Evolutionary conservation across 2,329 filamentous ascomycete genomes (phyloP), one percentile per base, ranked within the genome.

Genomic region (Microsporum audouinii): DNA sequence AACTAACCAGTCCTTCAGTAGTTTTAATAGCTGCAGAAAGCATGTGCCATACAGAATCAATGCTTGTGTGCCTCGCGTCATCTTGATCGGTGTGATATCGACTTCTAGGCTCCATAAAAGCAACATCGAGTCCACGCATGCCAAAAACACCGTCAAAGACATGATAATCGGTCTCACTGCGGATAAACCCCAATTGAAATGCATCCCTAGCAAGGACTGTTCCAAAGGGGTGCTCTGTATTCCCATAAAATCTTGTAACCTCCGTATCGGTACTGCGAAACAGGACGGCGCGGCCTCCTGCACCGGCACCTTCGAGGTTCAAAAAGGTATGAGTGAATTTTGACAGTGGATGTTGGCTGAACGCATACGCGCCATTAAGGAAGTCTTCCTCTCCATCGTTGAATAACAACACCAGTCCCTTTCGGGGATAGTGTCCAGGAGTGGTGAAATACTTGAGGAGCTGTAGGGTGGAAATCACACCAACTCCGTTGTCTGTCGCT

Each of bases 371-470:
- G 0, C 94, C 94, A 65, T 95, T 89, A 8, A 97, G 78, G 39
- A 86, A 94, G 69, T 97, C 92, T 71, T 99, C 94, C 71, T 99
- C 94, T 39, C 88, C 92, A 69, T 97, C 96, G 79, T 99, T 99
- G 70, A 97, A 82, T 33, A 97, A 80, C 7, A 90, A 81, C 12
- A 97, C 83, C 49, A 99, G 81, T 1, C 91, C 92, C 66, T 87
- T 84, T 68, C 84, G 86, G 1, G 91, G 91, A 69, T 84, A 84
- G 65, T 88, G 84, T 33, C 81, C 85, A 0, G 82, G 76, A 1
- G 81, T 81, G 1, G 89, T 91, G 71, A 95, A 96, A 74, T 96
- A 89, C 64, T 86, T 88, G 63, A 97, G 81, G 57, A 97, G 78
- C 72, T 96, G 91, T 56, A 97, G 80, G 47, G 92, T 78, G 0